phyloP scores from a whole-genome alignment of 345 rosid species.

The Ceriops decandra region DNA sequence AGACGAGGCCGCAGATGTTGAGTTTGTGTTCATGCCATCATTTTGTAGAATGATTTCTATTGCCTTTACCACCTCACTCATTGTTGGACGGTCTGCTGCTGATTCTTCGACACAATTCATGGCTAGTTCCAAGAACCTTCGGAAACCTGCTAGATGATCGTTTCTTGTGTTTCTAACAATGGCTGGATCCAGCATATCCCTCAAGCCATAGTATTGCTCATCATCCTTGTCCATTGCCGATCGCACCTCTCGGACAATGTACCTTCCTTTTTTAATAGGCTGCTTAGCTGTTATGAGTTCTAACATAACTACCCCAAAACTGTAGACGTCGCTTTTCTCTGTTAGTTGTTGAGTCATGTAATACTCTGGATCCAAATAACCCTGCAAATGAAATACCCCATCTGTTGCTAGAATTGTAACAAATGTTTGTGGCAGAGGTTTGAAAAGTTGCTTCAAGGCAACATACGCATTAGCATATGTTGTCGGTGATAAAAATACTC shows the following conservation, averaged over 20 bases:
- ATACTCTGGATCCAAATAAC: constrained; percentile 95
- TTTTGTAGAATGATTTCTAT: constrained; percentile 69
- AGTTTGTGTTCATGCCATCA: constrained; percentile 63
- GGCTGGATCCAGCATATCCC: constrained; percentile 59
- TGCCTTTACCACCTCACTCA: constrained; percentile 76
- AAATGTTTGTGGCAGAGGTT: neutral
- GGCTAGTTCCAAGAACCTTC: constrained; percentile 63
- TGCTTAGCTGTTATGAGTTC: constrained; percentile 78
- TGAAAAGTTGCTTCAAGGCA: neutral
- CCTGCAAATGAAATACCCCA: constrained; percentile 39
- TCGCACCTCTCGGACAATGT: constrained; percentile 76
- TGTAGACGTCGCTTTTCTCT: constrained; percentile 91
- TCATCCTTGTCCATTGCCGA: constrained; percentile 48
- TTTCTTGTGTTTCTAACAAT: constrained; percentile 39
- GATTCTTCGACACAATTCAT: constrained; percentile 85
- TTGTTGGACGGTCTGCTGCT: constrained; percentile 75
- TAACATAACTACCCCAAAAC: constrained; percentile 89
- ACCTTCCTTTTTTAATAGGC: constrained; percentile 86
- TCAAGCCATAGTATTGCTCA: constrained; percentile 58
- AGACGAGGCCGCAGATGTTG: constrained; percentile 82
- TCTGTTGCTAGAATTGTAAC: neutral
- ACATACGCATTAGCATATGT: neutral
- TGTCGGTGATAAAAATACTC: constrained; percentile 16
- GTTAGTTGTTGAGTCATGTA: constrained; percentile 94
- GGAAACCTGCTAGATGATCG: constrained; percentile 45